Evolutionary conservation across 2,329 filamentous ascomycete genomes (phyloP), one percentile per base, ranked within the genome.

Genomic region (Alternaria atra): DNA sequence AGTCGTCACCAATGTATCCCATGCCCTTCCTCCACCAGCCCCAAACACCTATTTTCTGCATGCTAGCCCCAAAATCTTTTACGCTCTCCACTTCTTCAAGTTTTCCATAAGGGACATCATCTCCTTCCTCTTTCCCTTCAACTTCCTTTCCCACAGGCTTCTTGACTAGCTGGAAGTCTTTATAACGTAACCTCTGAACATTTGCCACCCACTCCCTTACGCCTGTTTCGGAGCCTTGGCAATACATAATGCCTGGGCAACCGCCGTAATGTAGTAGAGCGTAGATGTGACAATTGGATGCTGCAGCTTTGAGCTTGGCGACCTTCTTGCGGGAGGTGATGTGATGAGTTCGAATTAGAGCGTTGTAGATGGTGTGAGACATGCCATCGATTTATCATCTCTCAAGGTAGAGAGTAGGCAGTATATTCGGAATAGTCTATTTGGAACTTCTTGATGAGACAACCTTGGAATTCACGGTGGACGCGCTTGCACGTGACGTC

Each of bases 251-350:
- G 2, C 91, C 91, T 0, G 91, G 91, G 25, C 85, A 85, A 2
- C 88, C 87, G 10, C 91, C 90, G 63, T 85, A 88, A 27, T 90
- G 86, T 1, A 92, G 80, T 4, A 93, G 80, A 1, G 90, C 86
- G 65, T 86, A 89, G 52, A 89, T 85, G 57, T 87, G 80, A 66
- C 86, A 81, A 47, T 85, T 82, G 32, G 86, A 83, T 6, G 89
- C 88, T 2, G 89, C 87, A 75, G 90, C 90, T 52, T 83, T 86
- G 23, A 94, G 83, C 57, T 83, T 83, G 27, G 83, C 80, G 44
- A 90, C 84, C 73, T 94, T 94, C 74, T 92, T 93, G 65, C 90
- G 89, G 0, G 90, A 93, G 4, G 90, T 93, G 72, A 94, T 93
- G 76, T 94, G 91, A 69, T 94, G 91, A 0, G 91, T 94, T 53